phyloP scores from a whole-genome alignment of 805 yeast genomes.

The Candida boidinii region DNA sequence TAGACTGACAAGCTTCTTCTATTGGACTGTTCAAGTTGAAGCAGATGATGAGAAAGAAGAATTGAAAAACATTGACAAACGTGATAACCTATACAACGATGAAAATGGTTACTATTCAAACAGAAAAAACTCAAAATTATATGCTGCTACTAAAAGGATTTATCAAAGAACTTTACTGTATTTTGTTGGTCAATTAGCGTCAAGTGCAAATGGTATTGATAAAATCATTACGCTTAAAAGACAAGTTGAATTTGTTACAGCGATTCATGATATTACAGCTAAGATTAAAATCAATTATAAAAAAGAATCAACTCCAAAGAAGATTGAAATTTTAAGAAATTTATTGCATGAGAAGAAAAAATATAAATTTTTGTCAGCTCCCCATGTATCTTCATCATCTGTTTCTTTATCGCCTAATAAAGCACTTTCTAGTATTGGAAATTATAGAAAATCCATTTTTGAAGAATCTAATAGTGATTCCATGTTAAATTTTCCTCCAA shows the following conservation, averaged over 20 bases:
- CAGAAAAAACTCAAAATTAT: constrained; percentile 1
- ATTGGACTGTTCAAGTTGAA: constrained; percentile 90
- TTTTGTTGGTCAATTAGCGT: constrained; percentile 17
- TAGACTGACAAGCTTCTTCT: constrained; percentile 70
- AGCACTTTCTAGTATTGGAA: constrained; percentile 4
- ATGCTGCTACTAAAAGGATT: constrained; percentile 9
- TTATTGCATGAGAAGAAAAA: constrained; percentile 36
- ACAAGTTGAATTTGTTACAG: constrained; percentile 64
- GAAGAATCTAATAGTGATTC: constrained; percentile 15
- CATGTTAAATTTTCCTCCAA: constrained; percentile 35
- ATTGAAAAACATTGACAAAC: too few relatives aligned
- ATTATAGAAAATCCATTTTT: too few relatives aligned
- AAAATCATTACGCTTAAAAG: constrained; percentile 22
- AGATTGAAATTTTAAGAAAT: constrained; percentile 60
- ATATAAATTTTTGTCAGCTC: too few relatives aligned
- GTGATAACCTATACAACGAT: too few relatives aligned
- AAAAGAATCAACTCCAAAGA: constrained; percentile 73
- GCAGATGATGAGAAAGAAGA: constrained; percentile 48
- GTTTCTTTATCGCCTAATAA: constrained; percentile 4
- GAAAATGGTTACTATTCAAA: too few relatives aligned
- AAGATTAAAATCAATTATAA: constrained; percentile 44
- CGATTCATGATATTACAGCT: constrained; percentile 56
- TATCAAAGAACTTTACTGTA: constrained; percentile 21
- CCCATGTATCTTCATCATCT: constrained; percentile 22
- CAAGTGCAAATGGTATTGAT: constrained; percentile 16